Evolutionary conservation across 805 yeast species (phyloP).

Genomic region (Candida broadrunensis): DNA sequence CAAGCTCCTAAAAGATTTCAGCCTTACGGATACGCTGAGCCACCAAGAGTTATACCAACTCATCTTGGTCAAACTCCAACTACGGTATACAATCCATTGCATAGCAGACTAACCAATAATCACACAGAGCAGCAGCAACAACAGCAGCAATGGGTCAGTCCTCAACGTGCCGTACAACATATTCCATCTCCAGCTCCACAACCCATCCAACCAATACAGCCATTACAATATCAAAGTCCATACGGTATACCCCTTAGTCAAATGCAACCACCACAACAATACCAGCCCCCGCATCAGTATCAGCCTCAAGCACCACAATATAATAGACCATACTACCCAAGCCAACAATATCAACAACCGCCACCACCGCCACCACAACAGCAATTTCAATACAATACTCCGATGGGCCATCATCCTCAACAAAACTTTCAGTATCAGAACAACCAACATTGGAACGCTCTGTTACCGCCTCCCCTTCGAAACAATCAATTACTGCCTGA

Average conservation of each 20-base stretch:
- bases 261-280: slow-evolving; percentile 7
- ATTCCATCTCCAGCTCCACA: too few species aligned
- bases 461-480: slow-evolving; percentile 1
- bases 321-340: background rate
- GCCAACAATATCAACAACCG: slow-evolving; percentile 5
- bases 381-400: background rate
- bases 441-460: slow-evolving; percentile 21
- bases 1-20: background rate
- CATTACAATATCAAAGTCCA: slow-evolving; percentile 1
- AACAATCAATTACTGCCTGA: slow-evolving; percentile 4
- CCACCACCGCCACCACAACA: slow-evolving; percentile 5
- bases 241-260: slow-evolving; percentile 3
- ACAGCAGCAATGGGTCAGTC: background rate
- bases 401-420: slow-evolving; percentile 2
- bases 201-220: background rate
- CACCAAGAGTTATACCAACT: background rate
- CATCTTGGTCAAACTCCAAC: background rate
- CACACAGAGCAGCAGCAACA: background rate
- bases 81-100: slow-evolving; percentile 1
- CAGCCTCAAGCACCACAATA: slow-evolving; percentile 6
- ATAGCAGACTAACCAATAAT: background rate
- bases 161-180: too few species aligned
- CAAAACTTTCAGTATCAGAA: slow-evolving; percentile 12
- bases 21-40: background rate
- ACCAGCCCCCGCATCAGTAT: slow-evolving; percentile 6